Evolutionary conservation across 2,329 filamentous ascomycete genomes (phyloP), one percentile per base, ranked within the genome.

Genomic region (Fusarium chaquense): DNA sequence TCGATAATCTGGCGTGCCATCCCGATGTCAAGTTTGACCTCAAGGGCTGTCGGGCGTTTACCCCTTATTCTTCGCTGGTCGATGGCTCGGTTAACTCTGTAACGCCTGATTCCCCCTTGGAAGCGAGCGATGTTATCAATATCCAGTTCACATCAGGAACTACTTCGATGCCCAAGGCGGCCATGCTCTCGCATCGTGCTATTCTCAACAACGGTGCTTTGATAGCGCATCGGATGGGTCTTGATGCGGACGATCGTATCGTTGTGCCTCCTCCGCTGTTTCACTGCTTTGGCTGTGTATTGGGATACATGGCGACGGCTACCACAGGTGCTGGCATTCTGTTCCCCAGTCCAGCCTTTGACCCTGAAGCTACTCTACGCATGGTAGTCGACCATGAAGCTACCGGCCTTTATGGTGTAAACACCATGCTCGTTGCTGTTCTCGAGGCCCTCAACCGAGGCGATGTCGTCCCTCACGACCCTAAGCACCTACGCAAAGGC

Each of bases 71-170:
- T 2, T 57, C 71, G 2, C 79, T 90, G 32, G 73, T 83, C 40
- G 65, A 73, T 18, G 71, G 77, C 18, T 78, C 79, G 0, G 68
- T 75, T 3, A 62, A 74, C 0, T 20, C 77, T 3, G 73, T 88
- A 3, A 75, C 65, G 22, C 85, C 86, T 0, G 83, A 85, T 56
- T 58, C 78, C 26, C 81, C 82, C 0, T 83, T 91, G 2, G 71
- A 83, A 18, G 84, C 89, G 0, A 78, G 87, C 65, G 95, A 98
- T 52, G 89, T 91, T 4, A 90, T 97, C 71, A 98, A 98, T 77
- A 97, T 98, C 69, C 95, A 98, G 79, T 98, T 98, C 82, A 99
- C 96, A 0, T 95, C 91, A 0, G 96, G 95, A n/a, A 98, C 96
- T 0, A 98, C 96, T 0, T 93, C 92, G 1, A 85, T 87, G 75